Base-by-base conservation (phyloP, 805 yeast genomes). In the Lachancea cidri region DNA sequence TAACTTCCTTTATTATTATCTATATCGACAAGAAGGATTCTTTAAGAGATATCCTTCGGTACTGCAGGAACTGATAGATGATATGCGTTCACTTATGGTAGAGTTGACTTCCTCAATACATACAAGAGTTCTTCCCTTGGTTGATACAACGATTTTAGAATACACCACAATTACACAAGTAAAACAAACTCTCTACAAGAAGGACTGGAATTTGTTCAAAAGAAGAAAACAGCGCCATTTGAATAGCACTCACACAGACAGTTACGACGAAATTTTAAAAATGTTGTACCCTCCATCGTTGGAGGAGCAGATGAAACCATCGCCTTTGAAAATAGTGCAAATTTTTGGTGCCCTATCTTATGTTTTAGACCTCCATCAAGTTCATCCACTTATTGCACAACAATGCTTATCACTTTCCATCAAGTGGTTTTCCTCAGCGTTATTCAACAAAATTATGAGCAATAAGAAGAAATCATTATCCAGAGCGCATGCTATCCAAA, bases 291-390 rank as follows among this genome's bases (percentile, higher is more conserved):
- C 98, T 4, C 98, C 98, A 2, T 70, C 91, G 0, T 76, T 85
- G 16, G 71, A 76, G 35, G 83, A 85, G 43, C 83, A 86, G 55
- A 79, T 84, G 73, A 80, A 79, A 57, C 96, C 96, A 3, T 86
- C 97, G 0, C 98, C 98, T 0, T 69, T 89, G 39, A 81, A 79
- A 50, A 73, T 89, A 39, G 79, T 89, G 18, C 95, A 93, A 53
- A 83, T 89, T 1, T 71, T 93, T 44, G 94, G 95, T 22, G 96
- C 98, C 0, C 70, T 94, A 39, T 72, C 87, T 33, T 87, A 89
- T 54, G 91, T 93, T 2, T 70, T 89, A 54, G 87, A 84, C 41
- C 65, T 91, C 30, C 94, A 85, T 60, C 76, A 81, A 48, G 84
- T 87, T 5, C 91, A 85, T 55, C 84, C 87, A 5, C 67, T 86